Conservation (phyloP, 257 asterid species). For the Solanum pinnatisectum region DNA sequence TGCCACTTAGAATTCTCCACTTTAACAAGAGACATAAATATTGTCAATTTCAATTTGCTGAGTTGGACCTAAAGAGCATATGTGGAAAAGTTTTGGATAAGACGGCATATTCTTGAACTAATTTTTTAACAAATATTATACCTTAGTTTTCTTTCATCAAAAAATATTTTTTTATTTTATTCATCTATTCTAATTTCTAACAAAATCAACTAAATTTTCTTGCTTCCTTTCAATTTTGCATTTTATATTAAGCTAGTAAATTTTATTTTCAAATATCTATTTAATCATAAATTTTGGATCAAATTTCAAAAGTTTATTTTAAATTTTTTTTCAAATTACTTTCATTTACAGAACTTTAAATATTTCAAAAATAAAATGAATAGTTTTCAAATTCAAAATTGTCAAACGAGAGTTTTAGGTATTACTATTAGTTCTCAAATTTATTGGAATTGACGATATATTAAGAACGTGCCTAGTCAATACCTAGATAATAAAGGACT, state of each 20-base stretch:
- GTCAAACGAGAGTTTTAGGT: background rate
- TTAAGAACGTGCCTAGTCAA: background rate
- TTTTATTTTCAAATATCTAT: background rate
- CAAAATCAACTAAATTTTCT: background rate
- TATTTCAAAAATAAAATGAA: background rate
- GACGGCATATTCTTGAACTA: background rate
- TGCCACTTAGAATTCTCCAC: background rate
- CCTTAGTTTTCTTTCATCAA: background rate
- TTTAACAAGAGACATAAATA: background rate
- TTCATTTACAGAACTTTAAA: background rate
- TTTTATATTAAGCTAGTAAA: background rate
- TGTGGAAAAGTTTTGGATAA: background rate
- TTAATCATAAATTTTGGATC: no score
- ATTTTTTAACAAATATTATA: background rate
- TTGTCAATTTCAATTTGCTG: background rate
- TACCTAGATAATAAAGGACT: background rate
- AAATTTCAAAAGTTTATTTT: background rate
- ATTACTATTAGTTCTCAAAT: background rate
- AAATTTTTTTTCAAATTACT: background rate
- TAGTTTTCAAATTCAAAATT: background rate
- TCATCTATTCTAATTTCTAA: background rate
- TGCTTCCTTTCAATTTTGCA: background rate
- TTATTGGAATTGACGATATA: background rate
- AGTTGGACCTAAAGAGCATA: background rate
- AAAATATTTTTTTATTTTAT: no score